phyloP scores from a whole-genome alignment of 768 basidiomycete genomes.

The Cystofilobasidium ferigula region DNA sequence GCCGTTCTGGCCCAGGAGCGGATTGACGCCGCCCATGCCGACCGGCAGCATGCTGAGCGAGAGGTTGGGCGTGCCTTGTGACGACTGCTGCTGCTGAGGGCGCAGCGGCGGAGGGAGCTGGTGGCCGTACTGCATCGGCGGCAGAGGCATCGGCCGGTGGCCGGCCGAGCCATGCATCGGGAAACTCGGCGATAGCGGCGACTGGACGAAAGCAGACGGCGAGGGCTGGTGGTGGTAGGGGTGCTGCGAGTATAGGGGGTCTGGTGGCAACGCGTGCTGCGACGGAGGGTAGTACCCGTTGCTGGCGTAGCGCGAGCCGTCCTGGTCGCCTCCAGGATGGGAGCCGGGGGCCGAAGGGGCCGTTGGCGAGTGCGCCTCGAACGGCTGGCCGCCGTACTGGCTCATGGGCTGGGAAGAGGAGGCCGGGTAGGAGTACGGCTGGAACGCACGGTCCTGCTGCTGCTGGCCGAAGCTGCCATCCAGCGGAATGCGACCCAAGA shows the following conservation, averaged over 20 bases:
- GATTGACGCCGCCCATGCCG: constrained; percentile 18
- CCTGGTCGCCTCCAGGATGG: too few relatives aligned
- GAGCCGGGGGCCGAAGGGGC: too few relatives aligned
- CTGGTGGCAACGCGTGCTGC: constrained; percentile 36
- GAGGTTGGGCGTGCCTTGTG: neutral
- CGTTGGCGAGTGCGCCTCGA: too few relatives aligned
- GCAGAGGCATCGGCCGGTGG: neutral
- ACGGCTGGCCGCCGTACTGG: constrained; percentile 1
- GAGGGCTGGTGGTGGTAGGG: constrained; percentile 9
- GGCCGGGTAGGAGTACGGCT: neutral
- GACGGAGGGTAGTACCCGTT: constrained; percentile 33
- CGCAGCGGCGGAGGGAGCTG: neutral
- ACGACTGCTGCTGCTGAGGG: neutral
- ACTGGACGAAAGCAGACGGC: neutral
- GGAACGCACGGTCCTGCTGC: too few relatives aligned
- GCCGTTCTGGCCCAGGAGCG: constrained; percentile 6
- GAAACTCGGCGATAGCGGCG: neutral
- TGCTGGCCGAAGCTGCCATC: too few relatives aligned
- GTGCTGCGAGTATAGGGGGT: constrained; percentile 32
- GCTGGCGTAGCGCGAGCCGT: neutral
- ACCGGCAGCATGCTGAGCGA: constrained; percentile 13
- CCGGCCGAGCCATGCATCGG: neutral
- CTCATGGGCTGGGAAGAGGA: constrained; percentile 10
- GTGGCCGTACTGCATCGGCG: neutral
- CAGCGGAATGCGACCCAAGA: too few relatives aligned